A percentile compares a stretch with the other conserved stretches of the same genome.
Evolutionary conservation across 2,329 filamentous ascomycete genomes (phyloP).

Genomic region (Juglanconis juglandina): DNA sequence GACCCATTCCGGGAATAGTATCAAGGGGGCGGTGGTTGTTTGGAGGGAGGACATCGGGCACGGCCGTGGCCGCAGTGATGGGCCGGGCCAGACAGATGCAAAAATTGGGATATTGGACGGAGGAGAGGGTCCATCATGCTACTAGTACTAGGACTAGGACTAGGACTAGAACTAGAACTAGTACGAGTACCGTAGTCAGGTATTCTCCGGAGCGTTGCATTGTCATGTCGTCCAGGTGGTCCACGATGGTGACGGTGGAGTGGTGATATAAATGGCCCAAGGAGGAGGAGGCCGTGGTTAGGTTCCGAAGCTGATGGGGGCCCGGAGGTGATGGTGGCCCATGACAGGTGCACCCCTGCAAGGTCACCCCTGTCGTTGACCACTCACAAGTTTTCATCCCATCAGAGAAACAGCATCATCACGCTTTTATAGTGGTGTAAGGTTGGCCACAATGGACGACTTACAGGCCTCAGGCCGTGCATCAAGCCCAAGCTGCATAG

Average conservation of each 20-base stretch:
- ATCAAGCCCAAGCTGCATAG: conserved; percentile 50
- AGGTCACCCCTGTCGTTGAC: not conserved
- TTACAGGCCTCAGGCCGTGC: conserved; percentile 41
- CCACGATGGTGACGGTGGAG: too few relatives aligned
- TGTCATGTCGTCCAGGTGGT: too few relatives aligned
- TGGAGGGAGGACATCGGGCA: not conserved
- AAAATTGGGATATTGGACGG: too few relatives aligned
- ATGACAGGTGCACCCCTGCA: not conserved
- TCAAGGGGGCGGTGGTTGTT: not conserved
- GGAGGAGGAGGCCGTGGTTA: too few relatives aligned
- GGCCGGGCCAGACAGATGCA: not conserved
- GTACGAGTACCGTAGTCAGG: too few relatives aligned
- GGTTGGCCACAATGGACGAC: conserved; percentile 19
- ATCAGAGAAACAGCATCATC: not conserved
- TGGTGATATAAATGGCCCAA: too few relatives aligned
- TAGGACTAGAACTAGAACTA: too few relatives aligned
- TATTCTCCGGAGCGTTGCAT: too few relatives aligned
- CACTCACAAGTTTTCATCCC: not conserved
- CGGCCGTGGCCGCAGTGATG: not conserved
- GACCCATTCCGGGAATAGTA: not conserved
- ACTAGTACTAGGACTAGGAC: too few relatives aligned
- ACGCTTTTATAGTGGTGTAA: not conserved
- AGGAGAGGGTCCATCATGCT: too few relatives aligned
- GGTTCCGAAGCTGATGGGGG: too few relatives aligned
- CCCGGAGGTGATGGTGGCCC: too few relatives aligned